phyloP scores from a whole-genome alignment of 768 basidiomycete genomes.

The Scleroderma bovista region DNA sequence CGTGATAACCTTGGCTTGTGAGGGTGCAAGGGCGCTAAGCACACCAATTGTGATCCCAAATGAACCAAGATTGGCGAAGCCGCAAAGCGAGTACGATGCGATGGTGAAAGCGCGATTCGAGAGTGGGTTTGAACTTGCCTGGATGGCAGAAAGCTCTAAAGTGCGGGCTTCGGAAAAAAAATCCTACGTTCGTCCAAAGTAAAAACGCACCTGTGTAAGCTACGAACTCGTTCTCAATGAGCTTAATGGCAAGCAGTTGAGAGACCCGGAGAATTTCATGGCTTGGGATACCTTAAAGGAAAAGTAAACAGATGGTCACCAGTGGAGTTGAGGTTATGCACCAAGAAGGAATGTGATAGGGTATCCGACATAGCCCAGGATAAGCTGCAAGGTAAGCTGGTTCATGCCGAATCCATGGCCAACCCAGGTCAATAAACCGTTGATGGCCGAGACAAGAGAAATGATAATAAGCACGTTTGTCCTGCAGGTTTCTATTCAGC shows the following conservation, averaged over 20 bases:
- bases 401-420: slow-evolving; percentile 82
- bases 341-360: slow-evolving; percentile 76
- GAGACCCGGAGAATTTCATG: slow-evolving; percentile 78
- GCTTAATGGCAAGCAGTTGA: slow-evolving; percentile 78
- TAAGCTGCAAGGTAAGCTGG: slow-evolving; percentile 74
- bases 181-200: neutral
- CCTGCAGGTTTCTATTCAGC: slow-evolving; percentile 30
- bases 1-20: slow-evolving; percentile 66
- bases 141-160: slow-evolving; percentile 39
- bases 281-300: slow-evolving; percentile 58
- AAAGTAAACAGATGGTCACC: slow-evolving; percentile 1
- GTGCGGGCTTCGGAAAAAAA: neutral
- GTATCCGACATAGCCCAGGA: slow-evolving; percentile 85
- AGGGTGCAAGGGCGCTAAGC: slow-evolving; percentile 62
- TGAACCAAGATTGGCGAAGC: slow-evolving; percentile 84
- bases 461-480: slow-evolving; percentile 84
- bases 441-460: slow-evolving; percentile 74
- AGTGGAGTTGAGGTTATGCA: slow-evolving; percentile 7
- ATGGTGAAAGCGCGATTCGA: slow-evolving; percentile 75
- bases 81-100: slow-evolving; percentile 82
- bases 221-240: slow-evolving; percentile 83
- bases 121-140: slow-evolving; percentile 47
- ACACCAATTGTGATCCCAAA: slow-evolving; percentile 85
- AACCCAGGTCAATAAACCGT: slow-evolving; percentile 85
- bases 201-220: slow-evolving; percentile 48